phyloP scores from a whole-genome alignment of 2,329 filamentous ascomycete species.

The Apiospora rasikravindrae region DNA sequence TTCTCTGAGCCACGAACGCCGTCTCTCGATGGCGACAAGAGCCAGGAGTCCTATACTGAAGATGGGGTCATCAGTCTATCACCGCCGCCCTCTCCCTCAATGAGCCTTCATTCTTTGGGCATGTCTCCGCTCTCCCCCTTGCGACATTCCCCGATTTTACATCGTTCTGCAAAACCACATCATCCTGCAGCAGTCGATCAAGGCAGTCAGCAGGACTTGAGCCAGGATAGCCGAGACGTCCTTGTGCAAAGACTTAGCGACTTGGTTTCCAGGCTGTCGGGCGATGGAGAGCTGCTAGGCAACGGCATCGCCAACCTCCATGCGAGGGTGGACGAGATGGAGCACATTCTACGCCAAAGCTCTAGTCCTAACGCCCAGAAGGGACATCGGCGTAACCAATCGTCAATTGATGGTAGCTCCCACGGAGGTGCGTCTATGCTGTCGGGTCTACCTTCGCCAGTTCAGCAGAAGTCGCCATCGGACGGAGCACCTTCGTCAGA shows the following conservation, averaged over 20 bases:
- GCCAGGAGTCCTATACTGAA: neutral
- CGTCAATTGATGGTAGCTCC: neutral
- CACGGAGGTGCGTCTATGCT: neutral
- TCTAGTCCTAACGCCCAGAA: slow-evolving; percentile 20
- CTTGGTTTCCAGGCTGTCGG: slow-evolving; percentile 31
- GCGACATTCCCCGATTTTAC: neutral
- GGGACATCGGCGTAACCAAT: slow-evolving; percentile 4
- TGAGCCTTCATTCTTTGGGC: slow-evolving; percentile 18
- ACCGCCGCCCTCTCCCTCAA: slow-evolving; percentile 6
- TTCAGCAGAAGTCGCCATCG: neutral
- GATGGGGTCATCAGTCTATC: slow-evolving; percentile 9
- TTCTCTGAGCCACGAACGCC: neutral
- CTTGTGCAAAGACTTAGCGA: slow-evolving; percentile 49
- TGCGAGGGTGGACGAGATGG: slow-evolving; percentile 50
- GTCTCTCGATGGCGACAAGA: neutral
- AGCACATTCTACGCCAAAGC: slow-evolving; percentile 33
- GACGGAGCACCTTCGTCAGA: neutral
- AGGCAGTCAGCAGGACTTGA: neutral
- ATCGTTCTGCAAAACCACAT: slow-evolving; percentile 1
- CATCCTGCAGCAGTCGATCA: neutral
- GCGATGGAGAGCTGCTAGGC: slow-evolving; percentile 32
- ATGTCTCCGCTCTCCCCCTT: slow-evolving; percentile 17
- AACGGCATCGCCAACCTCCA: slow-evolving; percentile 44
- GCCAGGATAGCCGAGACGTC: slow-evolving; percentile 48
- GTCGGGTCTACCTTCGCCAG: slow-evolving; percentile 1